These are phyloP conservation scores for Penicillium decumbens DNA, from an alignment of 2,329 filamentous ascomycete species.

Conservation along the genomic window DNA sequence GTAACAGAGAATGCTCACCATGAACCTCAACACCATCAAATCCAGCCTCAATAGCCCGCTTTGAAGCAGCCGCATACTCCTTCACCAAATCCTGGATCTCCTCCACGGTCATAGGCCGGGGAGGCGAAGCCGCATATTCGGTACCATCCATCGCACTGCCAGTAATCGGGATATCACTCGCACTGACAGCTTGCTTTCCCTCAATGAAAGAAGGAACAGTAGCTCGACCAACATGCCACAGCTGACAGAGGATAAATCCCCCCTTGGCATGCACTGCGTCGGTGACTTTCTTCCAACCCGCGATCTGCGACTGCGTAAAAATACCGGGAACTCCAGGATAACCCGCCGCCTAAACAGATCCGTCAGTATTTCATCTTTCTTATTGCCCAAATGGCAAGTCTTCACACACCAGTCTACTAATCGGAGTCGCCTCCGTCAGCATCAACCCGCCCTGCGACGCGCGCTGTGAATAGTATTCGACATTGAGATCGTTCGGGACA, in stretches of 20 bases:
- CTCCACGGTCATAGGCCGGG: conserved; percentile 33
- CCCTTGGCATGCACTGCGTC: conserved; percentile 32
- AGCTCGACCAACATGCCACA: conserved; percentile 37
- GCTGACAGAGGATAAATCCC: conserved; percentile 31
- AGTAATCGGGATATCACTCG: conserved; percentile 34
- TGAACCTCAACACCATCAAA: conserved; percentile 51
- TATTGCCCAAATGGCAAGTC: too few relatives aligned
- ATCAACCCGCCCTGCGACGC: conserved; percentile 32
- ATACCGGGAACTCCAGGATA: conserved; percentile 31
- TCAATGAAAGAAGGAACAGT: conserved; percentile 40
- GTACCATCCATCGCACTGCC: conserved; percentile 39
- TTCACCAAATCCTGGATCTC: conserved; percentile 39
- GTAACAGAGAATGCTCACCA: conserved; percentile 17
- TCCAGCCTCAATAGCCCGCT: conserved; percentile 44
- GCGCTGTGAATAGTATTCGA: conserved; percentile 32
- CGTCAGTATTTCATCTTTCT: too few relatives aligned
- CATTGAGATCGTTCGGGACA: conserved; percentile 28
- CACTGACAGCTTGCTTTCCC: conserved; percentile 24
- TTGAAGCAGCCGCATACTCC: conserved; percentile 42
- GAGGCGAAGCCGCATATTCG: conserved; percentile 29
- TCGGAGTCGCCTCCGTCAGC: conserved; percentile 34
- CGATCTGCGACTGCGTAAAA: conserved; percentile 29
- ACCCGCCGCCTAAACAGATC: conserved; percentile 27
- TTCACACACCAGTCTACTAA: conserved; percentile 27
- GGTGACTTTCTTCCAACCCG: conserved; percentile 32